Percentiles rank a stretch among this genome's conserved stretches.
Evolutionary conservation across 2,329 filamentous ascomycete species (phyloP).

Genomic region (Aureobasidium sp.): DNA sequence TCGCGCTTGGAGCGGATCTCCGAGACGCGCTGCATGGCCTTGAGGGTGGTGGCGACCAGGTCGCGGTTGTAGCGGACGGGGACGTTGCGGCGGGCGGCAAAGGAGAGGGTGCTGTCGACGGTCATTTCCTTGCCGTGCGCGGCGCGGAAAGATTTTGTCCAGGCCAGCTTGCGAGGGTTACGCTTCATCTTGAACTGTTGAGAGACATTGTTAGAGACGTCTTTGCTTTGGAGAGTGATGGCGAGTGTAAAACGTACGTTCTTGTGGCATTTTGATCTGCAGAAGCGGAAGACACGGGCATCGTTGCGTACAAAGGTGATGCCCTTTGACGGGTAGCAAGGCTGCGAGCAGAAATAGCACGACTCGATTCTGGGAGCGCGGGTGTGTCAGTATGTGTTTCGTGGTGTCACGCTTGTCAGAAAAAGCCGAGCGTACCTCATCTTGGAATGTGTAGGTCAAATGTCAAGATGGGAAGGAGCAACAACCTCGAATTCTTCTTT

Average conservation of each 20-base stretch:
- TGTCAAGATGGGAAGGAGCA: not conserved
- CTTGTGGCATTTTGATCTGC: conserved; percentile 59
- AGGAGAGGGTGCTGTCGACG: conserved; percentile 87
- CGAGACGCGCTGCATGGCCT: conserved; percentile 81
- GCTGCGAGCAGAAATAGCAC: conserved; percentile 63
- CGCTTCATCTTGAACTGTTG: conserved; percentile 92
- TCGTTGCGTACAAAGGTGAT: conserved; percentile 62
- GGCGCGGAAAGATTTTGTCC: conserved; percentile 90
- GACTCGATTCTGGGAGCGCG: conserved; percentile 46
- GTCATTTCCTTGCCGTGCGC: conserved; percentile 76
- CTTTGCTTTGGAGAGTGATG: not conserved
- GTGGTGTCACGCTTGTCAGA: not conserved
- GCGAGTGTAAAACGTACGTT: conserved; percentile 28
- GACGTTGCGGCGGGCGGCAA: conserved; percentile 85
- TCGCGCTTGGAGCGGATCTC: conserved; percentile 80
- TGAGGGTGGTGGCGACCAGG: conserved; percentile 74
- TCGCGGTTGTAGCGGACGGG: conserved; percentile 95
- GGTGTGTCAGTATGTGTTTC: not conserved
- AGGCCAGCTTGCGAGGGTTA: conserved; percentile 91
- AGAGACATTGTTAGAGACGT: conserved; percentile 10
- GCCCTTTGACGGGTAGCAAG: conserved; percentile 55
- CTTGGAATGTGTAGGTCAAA: not conserved
- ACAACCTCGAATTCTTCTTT: not conserved
- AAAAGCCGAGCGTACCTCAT: not conserved
- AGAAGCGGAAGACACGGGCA: conserved; percentile 58